Evolutionary conservation across 148 eudicot species (phyloP), one percentile per base, ranked within the genome.

Genomic region (Cornus controversa): DNA sequence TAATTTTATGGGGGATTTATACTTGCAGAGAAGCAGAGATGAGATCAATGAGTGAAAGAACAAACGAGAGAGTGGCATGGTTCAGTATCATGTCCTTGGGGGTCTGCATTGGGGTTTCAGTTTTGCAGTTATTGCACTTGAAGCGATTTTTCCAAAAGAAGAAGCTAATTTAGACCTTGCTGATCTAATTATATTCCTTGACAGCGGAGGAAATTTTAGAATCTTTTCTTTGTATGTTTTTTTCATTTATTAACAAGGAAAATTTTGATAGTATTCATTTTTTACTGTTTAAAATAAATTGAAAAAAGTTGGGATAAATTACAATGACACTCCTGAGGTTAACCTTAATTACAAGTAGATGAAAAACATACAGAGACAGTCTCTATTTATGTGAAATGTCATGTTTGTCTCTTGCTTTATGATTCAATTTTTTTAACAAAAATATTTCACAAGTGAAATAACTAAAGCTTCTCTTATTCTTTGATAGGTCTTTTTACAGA

Each of bases 51-150:
- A 95, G 91, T 75, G 98, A 95, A 79, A 82, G 50, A 70, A 91
- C 98, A 72, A 95, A 95, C 82, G 73, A 90, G 2, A 87, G 96
- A 78, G 98, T 93, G 60, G 98, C 97, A 10, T 78, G 89, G 87
- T 93, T 77, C 83, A 95, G 98, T 74, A 81, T 90, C 25, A 80
- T 91, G 87, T 93, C 98, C 25, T 81, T 95, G 89, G 93, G 89
- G 6, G 40, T 93, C 75, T 92, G 98, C 88, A 86, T 95, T 67
- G 75, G 78, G 70, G 97, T 85, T 68, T 90, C 98, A 0, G 69
- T 79, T 64, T 18, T 80, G 74, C 98, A 95, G 80, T 54, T 95
- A 79, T 78, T 82, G 82, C 85, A 91, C 78, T 86, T 95, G 85
- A 93, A 85, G 87, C 91, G 72, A 53, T 95, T 82, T 77, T 95